A percentile compares a stretch with the other conserved stretches of the same genome.
phyloP scores from a whole-genome alignment of 2,329 filamentous ascomycete genomes.

The Pseudogymnoascus verrucosus region DNA sequence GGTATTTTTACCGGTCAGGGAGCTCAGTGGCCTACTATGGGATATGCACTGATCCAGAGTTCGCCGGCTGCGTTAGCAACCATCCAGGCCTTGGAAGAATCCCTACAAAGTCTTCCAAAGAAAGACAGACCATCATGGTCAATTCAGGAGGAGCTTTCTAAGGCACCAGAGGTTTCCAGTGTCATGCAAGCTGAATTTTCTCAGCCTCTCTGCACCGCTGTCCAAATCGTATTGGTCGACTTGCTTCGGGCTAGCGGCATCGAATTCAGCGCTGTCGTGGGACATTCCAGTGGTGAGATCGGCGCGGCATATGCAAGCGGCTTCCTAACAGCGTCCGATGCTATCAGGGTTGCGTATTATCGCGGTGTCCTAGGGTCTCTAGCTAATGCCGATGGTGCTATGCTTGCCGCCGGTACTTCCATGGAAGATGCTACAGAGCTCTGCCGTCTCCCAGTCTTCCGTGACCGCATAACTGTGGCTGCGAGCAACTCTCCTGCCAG shows the following conservation, averaged over 20 bases:
- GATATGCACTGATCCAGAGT: conserved; percentile 14
- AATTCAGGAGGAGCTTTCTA: background rate
- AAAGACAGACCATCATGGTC: conserved; percentile 12
- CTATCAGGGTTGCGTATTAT: conserved; percentile 38
- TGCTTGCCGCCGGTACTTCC: conserved; percentile 43
- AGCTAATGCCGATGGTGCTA: conserved; percentile 33
- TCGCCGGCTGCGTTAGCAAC: background rate
- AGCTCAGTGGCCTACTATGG: conserved; percentile 22
- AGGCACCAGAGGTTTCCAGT: conserved; percentile 18
- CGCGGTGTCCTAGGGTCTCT: conserved; percentile 15
- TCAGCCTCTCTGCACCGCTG: conserved; percentile 38
- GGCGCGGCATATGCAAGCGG: conserved; percentile 38
- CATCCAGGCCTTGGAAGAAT: background rate
- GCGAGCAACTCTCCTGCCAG: conserved; percentile 25
- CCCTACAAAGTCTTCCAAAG: conserved; percentile 8
- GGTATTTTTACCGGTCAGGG: conserved; percentile 21
- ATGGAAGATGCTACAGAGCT: conserved; percentile 17
- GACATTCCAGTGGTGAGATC: conserved; percentile 43
- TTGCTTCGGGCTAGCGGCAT: conserved; percentile 36
- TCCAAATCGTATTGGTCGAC: conserved; percentile 40
- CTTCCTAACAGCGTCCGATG: conserved; percentile 25
- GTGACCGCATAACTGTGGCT: conserved; percentile 24
- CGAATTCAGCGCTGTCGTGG: conserved; percentile 23
- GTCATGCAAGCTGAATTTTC: conserved; percentile 32
- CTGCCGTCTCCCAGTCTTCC: background rate